phyloP scores from a whole-genome alignment of 2,329 filamentous ascomycete genomes.

The Colletotrichum viniferum region DNA sequence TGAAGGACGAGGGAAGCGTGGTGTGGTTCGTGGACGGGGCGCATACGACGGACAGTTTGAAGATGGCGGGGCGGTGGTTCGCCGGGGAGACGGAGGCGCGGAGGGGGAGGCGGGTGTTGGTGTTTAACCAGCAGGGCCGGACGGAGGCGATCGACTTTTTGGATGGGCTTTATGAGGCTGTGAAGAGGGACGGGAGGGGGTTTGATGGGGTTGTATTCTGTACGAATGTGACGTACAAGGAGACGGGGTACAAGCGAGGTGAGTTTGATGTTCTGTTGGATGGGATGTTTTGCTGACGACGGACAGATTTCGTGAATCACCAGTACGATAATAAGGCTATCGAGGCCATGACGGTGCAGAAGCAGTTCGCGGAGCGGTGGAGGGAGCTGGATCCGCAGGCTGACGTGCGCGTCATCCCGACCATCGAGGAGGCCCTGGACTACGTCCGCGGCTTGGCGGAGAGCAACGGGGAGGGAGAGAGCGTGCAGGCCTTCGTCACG shows the following conservation, averaged over 20 bases:
- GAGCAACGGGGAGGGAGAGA: constrained; percentile 33
- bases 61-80: constrained; percentile 80
- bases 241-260: constrained; percentile 51
- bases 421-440: constrained; percentile 60
- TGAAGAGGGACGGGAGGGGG: constrained; percentile 42
- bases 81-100: constrained; percentile 59
- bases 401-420: constrained; percentile 50
- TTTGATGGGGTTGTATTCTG: constrained; percentile 86
- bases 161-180: constrained; percentile 61
- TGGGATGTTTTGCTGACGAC: background rate
- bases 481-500: constrained; percentile 66
- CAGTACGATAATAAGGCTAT: constrained; percentile 57
- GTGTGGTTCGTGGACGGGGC: constrained; percentile 89
- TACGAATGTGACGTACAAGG: constrained; percentile 69
- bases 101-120: constrained; percentile 50
- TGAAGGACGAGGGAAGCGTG: constrained; percentile 44
- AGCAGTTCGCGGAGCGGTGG: constrained; percentile 58
- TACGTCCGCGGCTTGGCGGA: constrained; percentile 22
- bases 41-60: constrained; percentile 84
- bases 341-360: constrained; percentile 55
- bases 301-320: constrained; percentile 59
- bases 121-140: constrained; percentile 86
- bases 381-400: constrained; percentile 48
- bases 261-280: constrained; percentile 4
- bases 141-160: constrained; percentile 47